Base-by-base conservation (phyloP, 1,139 yeast genomes). In the Suhomyces chickasaworum region DNA sequence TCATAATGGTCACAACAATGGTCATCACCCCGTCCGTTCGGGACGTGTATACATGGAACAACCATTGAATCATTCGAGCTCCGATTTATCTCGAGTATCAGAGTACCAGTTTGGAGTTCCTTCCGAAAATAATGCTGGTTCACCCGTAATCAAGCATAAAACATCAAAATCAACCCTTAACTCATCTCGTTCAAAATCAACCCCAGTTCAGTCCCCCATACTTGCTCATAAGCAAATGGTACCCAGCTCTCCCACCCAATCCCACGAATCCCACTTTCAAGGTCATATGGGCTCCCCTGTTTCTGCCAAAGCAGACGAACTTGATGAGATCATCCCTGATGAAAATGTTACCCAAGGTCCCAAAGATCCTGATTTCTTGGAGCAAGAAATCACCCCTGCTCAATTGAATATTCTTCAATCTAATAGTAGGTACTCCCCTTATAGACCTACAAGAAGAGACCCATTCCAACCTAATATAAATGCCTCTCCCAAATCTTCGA, bases 381-480 rank as follows among this genome's bases (percentile, higher is more conserved):
- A 58, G 41, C 68, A 65, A 51, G 71, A 59, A 38, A 60, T 68
- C 31, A 70, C 75, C 0, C 75, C 75, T 2, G 75, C 75, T 0
- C 69, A 70, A 50, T 55, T 69, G 39, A 68, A 65, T 45, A 50
- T 59, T 21, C 50, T 69, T 16, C 66, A 62, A 36, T 57, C 56
- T 20, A 45, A 42, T 18, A 31, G 41, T 34, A 44, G 37, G 18
- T 37, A 46, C 22, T 31, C 44, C 12, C 49, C 53, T 7, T 30
- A 47, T 21, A 37, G 47, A 25, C 44, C 46, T 3, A 31, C 25
- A 2, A 37, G 47, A 34, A 37, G 45, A 27, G 43, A 30, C 9
- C 45, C 50, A 2, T 44, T 38, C 21, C 42, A 43, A 25, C 21
- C 35, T 2, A 37, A 35, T 25, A 37, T 25, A 23, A 32, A 16